Evolutionary conservation across 495 filamentous ascomycete genomes (phyloP), one percentile per base, ranked within the genome.

Genomic region (Hypoxylon crocopeplum): DNA sequence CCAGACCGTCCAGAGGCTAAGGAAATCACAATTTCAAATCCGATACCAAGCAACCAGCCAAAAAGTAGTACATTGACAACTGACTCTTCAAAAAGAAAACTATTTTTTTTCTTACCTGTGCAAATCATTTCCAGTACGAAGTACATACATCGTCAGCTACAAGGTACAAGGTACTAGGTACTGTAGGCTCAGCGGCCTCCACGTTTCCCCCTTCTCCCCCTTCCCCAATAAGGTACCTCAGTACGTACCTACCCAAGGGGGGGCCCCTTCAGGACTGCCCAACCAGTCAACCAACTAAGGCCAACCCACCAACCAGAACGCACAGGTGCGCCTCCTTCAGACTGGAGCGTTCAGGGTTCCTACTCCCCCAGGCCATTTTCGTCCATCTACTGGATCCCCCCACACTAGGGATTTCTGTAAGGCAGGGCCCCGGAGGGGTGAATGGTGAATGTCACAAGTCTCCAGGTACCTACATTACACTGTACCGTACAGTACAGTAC

Each of bases 321-420:
- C 41, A 49, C 39, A 64, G 25, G 49, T 37, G 55, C 50, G 49
- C 61, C 61, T 56, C 55, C 61, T 59, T 59, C 44, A 47, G 37
- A 59, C 42, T 50, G 55, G 61, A 56, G 51, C 59, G n/a, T n/a
- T n/a, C n/a, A n/a, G n/a, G n/a, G n/a, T n/a, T 56, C 57, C 51
- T 57, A 57, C 62, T 66, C 62, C 62, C 62, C 62, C 62, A 66
- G 62, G 62, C 62, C 62, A 56, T 66, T 56, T 59, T 56, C 50
- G 51, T 56, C 52, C 41, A 36, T 49, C 56, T 55, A 66, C 62
- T 60, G 62, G 62, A 30, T 59, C 62, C 62, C 62, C 62, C 62
- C 62, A 66, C 62, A 66, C 62, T 61, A 61, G 34, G 59, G 40
- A 22, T 46, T 53, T 46, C 46, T 56, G 61, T 65, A 53, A 66